Base-by-base conservation (phyloP, 805 yeast species). In the Cyberlindnera subsufficiens region DNA sequence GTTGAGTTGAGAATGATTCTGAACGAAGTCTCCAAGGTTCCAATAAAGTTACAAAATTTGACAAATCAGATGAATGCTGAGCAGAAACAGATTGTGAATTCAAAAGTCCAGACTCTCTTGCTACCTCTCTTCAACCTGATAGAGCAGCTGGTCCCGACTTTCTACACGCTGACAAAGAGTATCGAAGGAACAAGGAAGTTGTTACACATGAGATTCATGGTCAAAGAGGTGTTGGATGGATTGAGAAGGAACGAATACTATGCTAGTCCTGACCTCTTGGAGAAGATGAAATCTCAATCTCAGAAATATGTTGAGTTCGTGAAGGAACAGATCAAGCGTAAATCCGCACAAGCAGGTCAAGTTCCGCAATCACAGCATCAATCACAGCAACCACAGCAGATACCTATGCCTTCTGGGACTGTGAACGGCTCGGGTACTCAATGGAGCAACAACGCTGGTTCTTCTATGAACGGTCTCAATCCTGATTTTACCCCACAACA, bases 71-170 rank as follows among this genome's bases (percentile, higher is more conserved):
- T 88, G 40, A 64, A 82, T 1, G 77, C 72, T 22, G 80, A 76
- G 27, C 91, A 86, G 51, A 85, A 83, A 61, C 73, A 68, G 32
- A 67, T 68, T 39, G 82, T 82, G 19, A 67, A 75, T 35, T 76
- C 79, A 17, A 71, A 76, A 20, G 71, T 79, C 52, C 69, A 67
- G 35, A 71, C 69, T 34, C 68, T 77, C 27, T 69, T 85, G 29
- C 59, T 65, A 29, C 52, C 69, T 16, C 71, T 83, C 49, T 78
- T 76, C 60, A 72, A 79, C 31, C 74, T 82, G 48, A 82, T 84
- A 15, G 95, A 87, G 57, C 82, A 82, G 46, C 69, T 88, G 35
- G 78, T 86, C 33, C 88, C 95, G 31, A 80, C 85, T 56, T 86
- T 86, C 54, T 88, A 77, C 56, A 74, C 83, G 45, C 69, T 86